These are phyloP conservation scores for Aspergillaceae sp. DNA, from an alignment of 2,329 filamentous ascomycete genomes.

Conservation along the genomic window DNA sequence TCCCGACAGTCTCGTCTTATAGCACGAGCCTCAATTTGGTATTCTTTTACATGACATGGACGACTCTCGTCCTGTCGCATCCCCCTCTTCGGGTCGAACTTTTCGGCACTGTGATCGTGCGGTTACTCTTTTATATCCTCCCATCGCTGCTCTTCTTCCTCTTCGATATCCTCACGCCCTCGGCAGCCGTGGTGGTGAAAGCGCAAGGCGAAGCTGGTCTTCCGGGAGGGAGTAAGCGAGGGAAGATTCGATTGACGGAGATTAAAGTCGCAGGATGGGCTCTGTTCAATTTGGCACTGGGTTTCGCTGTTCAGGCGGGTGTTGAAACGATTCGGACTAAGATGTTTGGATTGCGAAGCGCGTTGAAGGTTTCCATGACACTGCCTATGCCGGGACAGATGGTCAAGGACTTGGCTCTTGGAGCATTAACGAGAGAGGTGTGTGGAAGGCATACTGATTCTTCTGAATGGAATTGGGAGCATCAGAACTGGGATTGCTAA, in stretches of 20 bases:
- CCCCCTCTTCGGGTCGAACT: slow-evolving; percentile 67
- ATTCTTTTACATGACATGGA: slow-evolving; percentile 89
- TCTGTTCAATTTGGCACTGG: slow-evolving; percentile 47
- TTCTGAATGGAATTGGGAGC: background rate
- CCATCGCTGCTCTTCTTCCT: slow-evolving; percentile 65
- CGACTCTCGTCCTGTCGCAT: slow-evolving; percentile 70
- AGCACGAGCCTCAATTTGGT: slow-evolving; percentile 73
- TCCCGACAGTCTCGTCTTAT: slow-evolving; percentile 51
- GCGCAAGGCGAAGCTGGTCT: slow-evolving; percentile 49
- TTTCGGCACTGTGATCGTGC: slow-evolving; percentile 58
- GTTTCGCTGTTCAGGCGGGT: slow-evolving; percentile 45
- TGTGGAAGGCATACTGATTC: slow-evolving; percentile 9
- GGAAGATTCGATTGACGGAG: slow-evolving; percentile 33
- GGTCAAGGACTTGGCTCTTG: slow-evolving; percentile 45
- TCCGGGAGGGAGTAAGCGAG: slow-evolving; percentile 32
- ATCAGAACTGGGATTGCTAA: background rate
- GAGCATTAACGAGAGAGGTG: slow-evolving; percentile 51
- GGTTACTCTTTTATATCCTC: slow-evolving; percentile 60
- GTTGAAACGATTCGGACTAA: slow-evolving; percentile 50
- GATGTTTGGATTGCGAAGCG: slow-evolving; percentile 45
- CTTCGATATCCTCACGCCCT: slow-evolving; percentile 64
- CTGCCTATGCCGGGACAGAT: slow-evolving; percentile 57
- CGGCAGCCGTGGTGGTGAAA: slow-evolving; percentile 61
- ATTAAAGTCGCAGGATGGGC: slow-evolving; percentile 47
- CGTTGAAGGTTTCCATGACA: slow-evolving; percentile 49